Evolutionary conservation across 352 stramenopile genomes (phyloP).

Genomic region (Globisporangium lucens): DNA sequence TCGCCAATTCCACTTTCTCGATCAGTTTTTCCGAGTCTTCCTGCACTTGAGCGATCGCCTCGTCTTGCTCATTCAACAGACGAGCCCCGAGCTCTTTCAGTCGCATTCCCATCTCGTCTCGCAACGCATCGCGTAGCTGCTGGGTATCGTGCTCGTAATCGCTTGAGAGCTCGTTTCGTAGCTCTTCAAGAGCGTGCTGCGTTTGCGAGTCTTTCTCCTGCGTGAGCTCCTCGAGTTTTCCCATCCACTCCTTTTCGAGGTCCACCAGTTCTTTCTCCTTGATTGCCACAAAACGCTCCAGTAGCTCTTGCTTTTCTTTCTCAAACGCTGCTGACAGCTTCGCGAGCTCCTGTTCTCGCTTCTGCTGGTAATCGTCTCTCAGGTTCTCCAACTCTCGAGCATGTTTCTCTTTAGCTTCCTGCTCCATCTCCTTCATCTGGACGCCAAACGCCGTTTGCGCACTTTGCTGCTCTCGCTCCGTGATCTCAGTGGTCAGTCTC

Average conservation of each 20-base stretch:
- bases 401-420: slow-evolving; percentile 16
- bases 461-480: slow-evolving; percentile 23
- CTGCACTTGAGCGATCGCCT: slow-evolving; percentile 70
- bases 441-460: slow-evolving; percentile 21
- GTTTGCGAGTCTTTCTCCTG: slow-evolving; percentile 15
- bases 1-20: slow-evolving; percentile 68
- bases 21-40: slow-evolving; percentile 79
- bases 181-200: slow-evolving; percentile 20
- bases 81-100: slow-evolving; percentile 43
- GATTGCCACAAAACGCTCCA: slow-evolving; percentile 5
- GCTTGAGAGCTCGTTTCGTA: slow-evolving; percentile 13
- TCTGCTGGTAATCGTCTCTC: slow-evolving; percentile 6
- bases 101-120: slow-evolving; percentile 27
- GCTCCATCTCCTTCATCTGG: slow-evolving; percentile 21
- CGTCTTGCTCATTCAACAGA: slow-evolving; percentile 60
- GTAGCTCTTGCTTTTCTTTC: slow-evolving; percentile 19
- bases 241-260: slow-evolving; percentile 25
- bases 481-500: slow-evolving; percentile 22
- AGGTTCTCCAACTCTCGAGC: neutral
- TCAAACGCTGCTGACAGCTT: slow-evolving; percentile 14
- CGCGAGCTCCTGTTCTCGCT: slow-evolving; percentile 15
- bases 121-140: slow-evolving; percentile 36
- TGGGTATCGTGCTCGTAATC: slow-evolving; percentile 22
- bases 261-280: slow-evolving; percentile 19
- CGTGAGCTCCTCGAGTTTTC: slow-evolving; percentile 13